Evolutionary conservation across 805 yeast species (phyloP), one percentile per base, ranked within the genome.

Genomic region (Lachancea cidri): DNA sequence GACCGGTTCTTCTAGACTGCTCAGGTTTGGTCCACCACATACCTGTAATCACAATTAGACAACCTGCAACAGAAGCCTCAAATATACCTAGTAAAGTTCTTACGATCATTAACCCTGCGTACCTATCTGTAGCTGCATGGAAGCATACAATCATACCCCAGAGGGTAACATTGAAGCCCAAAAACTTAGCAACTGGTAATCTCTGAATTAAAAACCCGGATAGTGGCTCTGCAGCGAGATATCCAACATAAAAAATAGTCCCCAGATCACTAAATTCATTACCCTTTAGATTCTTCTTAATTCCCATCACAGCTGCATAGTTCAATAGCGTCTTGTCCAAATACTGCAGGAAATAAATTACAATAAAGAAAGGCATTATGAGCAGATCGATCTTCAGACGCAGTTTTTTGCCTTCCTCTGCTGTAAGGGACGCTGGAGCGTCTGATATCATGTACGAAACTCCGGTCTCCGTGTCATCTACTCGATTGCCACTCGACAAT

Each of bases 101-200:
- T 0, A 66, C 62, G 4, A 67, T 57, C 71, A 68, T 67, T 16
- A 67, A 54, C n/a, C 67, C 59, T 13, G 68, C 62, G 46, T 66
- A 67, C 15, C 54, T 56, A 5, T 57, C 43, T 33, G 67, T 62
- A 2, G 60, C 62, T 7, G 60, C 50, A 48, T 63, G 65, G 14
- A 43, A 18, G 11, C 4, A 4, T 13, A 31, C 4, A 18, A 31
- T 13, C 7, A 22, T 22, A 22, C 27, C 27, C 27, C 27, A 22
- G 7, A 22, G 11, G 27, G 11, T 7, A 7, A 22, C 27, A 22
- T 22, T 22, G 11, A 22, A 7, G 27, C 9, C 27, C 27, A 22
- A 22, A 22, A 22, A 7, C 11, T 22, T 22, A 11, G 27, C 27
- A 22, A 22, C 27, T 22, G 27, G 27, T 7, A 22, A 22, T 22